phyloP scores from a whole-genome alignment of 148 eudicot genomes.

The Chenopodium berlandieri region DNA sequence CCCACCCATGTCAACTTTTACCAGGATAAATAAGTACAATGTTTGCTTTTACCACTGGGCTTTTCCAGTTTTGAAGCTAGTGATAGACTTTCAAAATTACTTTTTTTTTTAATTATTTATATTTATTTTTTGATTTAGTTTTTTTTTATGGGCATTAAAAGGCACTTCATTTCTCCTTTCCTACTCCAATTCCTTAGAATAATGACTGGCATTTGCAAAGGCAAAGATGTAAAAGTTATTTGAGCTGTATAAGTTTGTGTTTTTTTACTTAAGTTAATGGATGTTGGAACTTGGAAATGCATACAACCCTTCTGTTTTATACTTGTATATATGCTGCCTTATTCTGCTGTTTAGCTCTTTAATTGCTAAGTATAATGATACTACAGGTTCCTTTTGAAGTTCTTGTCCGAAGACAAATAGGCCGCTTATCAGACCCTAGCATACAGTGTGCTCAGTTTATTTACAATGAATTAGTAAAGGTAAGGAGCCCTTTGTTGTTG shows the following conservation, averaged over 20 bases:
- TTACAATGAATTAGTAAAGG: conserved; percentile 88
- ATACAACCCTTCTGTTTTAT: neutral
- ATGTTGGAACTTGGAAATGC: neutral
- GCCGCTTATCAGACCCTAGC: conserved; percentile 89
- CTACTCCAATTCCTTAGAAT: neutral
- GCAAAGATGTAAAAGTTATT: neutral
- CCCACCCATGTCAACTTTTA: neutral
- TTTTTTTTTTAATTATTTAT: too few species aligned
- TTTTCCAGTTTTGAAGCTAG: neutral
- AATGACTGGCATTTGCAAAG: neutral
- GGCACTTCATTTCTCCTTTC: neutral
- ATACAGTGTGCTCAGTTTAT: conserved; percentile 93
- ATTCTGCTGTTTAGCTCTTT: neutral
- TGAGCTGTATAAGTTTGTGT: neutral
- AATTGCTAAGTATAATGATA: conserved; percentile 13
- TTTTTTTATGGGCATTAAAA: neutral
- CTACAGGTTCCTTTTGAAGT: conserved; percentile 48
- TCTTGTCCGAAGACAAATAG: conserved; percentile 80
- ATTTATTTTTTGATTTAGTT: too few species aligned
- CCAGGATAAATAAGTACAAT: neutral
- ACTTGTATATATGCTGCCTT: conserved; percentile 12
- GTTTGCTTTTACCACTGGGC: neutral
- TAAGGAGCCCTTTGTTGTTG: conserved; percentile 23
- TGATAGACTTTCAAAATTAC: too few species aligned
- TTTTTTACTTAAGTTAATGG: neutral